phyloP scores from a whole-genome alignment of 2,329 filamentous ascomycete genomes.

The Aspergillus sp. region DNA sequence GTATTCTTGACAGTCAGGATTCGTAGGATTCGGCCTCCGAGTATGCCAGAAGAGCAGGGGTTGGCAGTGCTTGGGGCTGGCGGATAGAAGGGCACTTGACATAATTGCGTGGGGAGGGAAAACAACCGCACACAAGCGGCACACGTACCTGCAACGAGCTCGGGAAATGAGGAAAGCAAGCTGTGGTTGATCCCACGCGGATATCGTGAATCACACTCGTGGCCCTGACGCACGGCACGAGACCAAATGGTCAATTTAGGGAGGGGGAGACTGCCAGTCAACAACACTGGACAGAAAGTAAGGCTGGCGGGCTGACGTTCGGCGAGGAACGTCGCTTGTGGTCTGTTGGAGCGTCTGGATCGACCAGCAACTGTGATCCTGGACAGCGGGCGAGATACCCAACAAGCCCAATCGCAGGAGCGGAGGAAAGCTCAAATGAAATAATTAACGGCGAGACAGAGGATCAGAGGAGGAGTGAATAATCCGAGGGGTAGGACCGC shows the following conservation, averaged over 20 bases:
- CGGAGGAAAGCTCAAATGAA: constrained; percentile 19
- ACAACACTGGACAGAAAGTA: constrained; percentile 23
- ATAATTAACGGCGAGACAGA: constrained; percentile 4
- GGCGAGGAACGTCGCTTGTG: constrained; percentile 24
- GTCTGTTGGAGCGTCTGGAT: constrained; percentile 32
- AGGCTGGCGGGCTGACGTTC: constrained; percentile 22
- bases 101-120: constrained; percentile 7
- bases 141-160: constrained; percentile 36
- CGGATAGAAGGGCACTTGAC: constrained; percentile 1
- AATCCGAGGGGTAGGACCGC: constrained; percentile 6
- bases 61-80: neutral
- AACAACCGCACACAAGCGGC: constrained; percentile 6
- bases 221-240: constrained; percentile 23
- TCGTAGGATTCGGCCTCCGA: neutral
- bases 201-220: constrained; percentile 20
- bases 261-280: constrained; percentile 28
- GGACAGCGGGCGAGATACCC: constrained; percentile 29
- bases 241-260: constrained; percentile 24
- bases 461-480: constrained; percentile 17
- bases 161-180: constrained; percentile 1
- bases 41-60: constrained; percentile 9
- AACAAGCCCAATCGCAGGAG: constrained; percentile 27
- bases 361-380: constrained; percentile 31
- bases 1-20: neutral
- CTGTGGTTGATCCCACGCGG: neutral